Base-by-base conservation (phyloP, 345 rosid genomes). In the Camelina hispida region DNA sequence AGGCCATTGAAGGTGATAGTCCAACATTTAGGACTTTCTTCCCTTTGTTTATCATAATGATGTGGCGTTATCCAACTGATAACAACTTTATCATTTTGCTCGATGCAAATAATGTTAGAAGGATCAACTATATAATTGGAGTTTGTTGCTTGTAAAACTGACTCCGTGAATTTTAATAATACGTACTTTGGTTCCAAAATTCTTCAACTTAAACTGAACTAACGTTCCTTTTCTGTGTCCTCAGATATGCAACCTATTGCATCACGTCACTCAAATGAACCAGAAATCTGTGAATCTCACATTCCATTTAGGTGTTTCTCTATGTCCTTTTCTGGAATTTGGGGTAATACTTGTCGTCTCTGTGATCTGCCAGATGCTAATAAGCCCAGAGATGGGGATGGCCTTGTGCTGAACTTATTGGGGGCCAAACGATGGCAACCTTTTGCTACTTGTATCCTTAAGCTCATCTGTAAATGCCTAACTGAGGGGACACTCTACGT, bases 401-500 rank as follows among this genome's bases (percentile, higher is more conserved):
- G 99, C 72, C 79, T 95, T 65, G 72, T 86, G 80, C 63, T 95
- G 69, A 85, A 89, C 79, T 73, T 92, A 56, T 76, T 66, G 57
- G 90, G 89, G 22, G 75, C 72, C 78, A 66, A 65, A 62, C 84
- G 96, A 81, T 95, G 96, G 99, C 89, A 81, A 69, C 86, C 88
- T 68, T 87, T 92, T 82, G 89, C 93, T 13, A 83, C 90, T 47
- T 87, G 97, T 93, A 81, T 83, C 20, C 75, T 95, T 70, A 92
- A 85, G 79, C 85, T 95, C 83, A 83, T 95, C 78, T 87, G 81
- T 74, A 92, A 85, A 84, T 95, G 97, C 87, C 67, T 92, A 66
- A 85, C 95, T 23, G 97, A 94, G 80, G 98, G 97, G 79, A 90
- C 94, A 52, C 84, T 94, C 60, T 86, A 85, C 47, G 96, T 91